A percentile compares a stretch with the other conserved stretches of the same genome.
These are phyloP conservation scores for Nitzschia palea DNA, from an alignment of 108 stramenopile species.

Conservation along the genomic window DNA sequence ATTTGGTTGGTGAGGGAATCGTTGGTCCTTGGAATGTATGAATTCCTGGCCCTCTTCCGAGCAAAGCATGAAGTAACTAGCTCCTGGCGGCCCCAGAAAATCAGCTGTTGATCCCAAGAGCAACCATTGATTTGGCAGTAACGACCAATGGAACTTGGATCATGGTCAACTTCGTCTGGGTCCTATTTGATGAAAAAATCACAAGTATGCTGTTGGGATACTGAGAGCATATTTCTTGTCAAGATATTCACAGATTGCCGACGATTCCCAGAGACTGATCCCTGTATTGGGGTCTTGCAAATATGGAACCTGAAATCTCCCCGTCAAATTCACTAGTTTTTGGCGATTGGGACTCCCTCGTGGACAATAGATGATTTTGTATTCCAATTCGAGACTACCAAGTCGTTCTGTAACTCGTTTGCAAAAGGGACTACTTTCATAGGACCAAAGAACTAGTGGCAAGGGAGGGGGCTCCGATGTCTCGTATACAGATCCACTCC, in stretches of 20 bases:
- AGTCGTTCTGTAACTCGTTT: constrained; percentile 31
- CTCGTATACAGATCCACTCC: background rate
- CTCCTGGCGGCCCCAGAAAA: too few relatives aligned
- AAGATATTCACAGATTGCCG: constrained; percentile 65
- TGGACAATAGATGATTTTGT: constrained; percentile 30
- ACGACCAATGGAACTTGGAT: too few relatives aligned
- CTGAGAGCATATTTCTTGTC: constrained; percentile 44
- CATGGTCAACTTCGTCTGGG: too few relatives aligned
- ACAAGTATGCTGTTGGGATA: background rate
- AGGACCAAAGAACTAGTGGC: constrained; percentile 39
- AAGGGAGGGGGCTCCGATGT: background rate
- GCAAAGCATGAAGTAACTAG: too few relatives aligned
- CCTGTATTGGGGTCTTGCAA: constrained; percentile 71
- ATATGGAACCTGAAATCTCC: constrained; percentile 54
- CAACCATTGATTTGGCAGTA: too few relatives aligned
- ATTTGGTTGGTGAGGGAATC: too few relatives aligned
- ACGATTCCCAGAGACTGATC: constrained; percentile 58
- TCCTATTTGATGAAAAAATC: too few relatives aligned
- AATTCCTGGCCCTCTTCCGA: too few relatives aligned
- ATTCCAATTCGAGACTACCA: constrained; percentile 22
- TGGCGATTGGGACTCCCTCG: constrained; percentile 44
- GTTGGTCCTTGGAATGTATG: too few relatives aligned
- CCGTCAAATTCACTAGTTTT: constrained; percentile 18
- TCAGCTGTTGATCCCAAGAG: too few relatives aligned
- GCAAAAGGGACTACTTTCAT: constrained; percentile 41